Evolutionary conservation across 441 rosid species (phyloP).

Genomic region (Jatropha podagrica): DNA sequence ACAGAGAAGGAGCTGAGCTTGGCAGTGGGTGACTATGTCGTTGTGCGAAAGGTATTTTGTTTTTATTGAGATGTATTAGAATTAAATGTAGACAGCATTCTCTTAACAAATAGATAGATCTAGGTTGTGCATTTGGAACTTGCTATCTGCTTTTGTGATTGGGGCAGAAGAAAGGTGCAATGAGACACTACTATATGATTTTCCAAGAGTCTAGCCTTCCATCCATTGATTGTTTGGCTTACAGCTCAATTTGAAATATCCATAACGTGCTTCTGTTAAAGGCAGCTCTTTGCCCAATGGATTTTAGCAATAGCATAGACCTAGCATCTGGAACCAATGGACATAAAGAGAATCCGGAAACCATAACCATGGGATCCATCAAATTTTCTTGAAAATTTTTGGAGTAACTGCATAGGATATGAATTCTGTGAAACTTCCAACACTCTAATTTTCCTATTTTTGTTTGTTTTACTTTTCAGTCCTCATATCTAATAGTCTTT

Average conservation of each 20-base stretch:
- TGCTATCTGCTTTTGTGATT: background rate
- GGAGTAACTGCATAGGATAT: background rate
- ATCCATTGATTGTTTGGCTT: background rate
- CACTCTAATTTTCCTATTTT: background rate
- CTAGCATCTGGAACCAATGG: background rate
- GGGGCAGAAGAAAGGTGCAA: background rate
- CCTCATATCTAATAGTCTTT: background rate
- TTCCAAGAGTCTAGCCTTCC: background rate
- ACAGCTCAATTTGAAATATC: background rate
- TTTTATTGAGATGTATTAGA: background rate
- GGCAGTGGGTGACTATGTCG: constrained; percentile 80
- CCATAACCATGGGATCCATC: background rate
- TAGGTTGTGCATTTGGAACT: background rate
- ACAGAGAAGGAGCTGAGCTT: constrained; percentile 75
- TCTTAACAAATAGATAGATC: background rate
- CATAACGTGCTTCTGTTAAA: background rate
- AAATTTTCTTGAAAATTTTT: background rate
- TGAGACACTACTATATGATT: background rate
- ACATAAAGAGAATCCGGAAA: background rate
- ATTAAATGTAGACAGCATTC: background rate
- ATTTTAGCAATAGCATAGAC: background rate
- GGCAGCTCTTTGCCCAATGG: background rate
- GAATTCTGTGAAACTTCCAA: background rate
- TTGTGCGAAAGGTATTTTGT: constrained; percentile 67
- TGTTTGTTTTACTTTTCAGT: background rate